A percentile compares a stretch with the other conserved stretches of the same genome.
Evolutionary conservation across 305 asterid genomes (phyloP).

Genomic region (Fraxinus sp.): DNA sequence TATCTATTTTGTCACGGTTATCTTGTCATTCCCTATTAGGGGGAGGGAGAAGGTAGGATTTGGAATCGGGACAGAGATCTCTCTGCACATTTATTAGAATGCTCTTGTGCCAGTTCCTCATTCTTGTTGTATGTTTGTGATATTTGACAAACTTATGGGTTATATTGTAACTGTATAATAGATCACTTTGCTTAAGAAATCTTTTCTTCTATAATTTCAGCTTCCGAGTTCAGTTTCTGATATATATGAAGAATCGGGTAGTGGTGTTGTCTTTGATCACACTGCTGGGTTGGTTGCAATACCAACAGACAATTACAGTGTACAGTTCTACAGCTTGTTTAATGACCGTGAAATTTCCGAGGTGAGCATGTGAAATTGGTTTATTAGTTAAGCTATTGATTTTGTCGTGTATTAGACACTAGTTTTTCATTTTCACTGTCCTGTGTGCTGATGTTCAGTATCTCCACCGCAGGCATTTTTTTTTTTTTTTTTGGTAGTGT

Average conservation of each 20-base stretch:
- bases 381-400: not conserved
- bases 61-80: not conserved
- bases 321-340: slow-evolving; percentile 74
- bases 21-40: not conserved
- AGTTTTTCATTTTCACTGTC: not conserved
- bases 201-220: slow-evolving; percentile 42
- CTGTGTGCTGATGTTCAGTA: not conserved
- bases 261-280: slow-evolving; percentile 51
- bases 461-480: not conserved
- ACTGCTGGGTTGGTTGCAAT: slow-evolving; percentile 67
- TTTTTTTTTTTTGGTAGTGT: not conserved
- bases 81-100: not conserved
- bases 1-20: not conserved
- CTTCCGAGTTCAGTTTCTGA: slow-evolving; percentile 55
- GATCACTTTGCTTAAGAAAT: slow-evolving; percentile 8
- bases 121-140: not conserved
- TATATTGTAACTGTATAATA: not conserved
- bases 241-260: slow-evolving; percentile 45
- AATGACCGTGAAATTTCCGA: slow-evolving; percentile 84
- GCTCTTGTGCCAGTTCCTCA: not conserved
- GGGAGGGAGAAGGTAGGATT: slow-evolving; percentile 1
- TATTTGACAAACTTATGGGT: not conserved
- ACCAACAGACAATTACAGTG: slow-evolving; percentile 74
- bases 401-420: not conserved
- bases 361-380: slow-evolving; percentile 43